Evolutionary conservation across 169 alveolate species (phyloP).

Genomic region (Eimeria acervulina): DNA sequence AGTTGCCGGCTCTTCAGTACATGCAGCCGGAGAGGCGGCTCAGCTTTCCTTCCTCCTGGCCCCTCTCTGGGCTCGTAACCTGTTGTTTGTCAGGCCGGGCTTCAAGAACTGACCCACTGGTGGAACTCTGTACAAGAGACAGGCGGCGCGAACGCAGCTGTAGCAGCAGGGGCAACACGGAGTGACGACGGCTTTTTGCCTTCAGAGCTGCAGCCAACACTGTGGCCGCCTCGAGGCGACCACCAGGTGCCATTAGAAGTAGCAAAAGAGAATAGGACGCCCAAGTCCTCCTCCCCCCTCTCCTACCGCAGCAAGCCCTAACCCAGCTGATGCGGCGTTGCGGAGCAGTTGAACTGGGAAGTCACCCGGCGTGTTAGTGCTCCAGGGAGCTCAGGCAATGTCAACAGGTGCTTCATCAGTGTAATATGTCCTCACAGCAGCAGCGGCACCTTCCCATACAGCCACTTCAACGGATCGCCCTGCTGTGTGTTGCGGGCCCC

Average conservation of each 20-base stretch:
- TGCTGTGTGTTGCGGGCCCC: not conserved
- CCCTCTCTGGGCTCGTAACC: not conserved
- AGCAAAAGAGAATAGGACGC: not conserved
- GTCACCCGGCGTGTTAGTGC: not conserved
- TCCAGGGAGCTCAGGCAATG: conserved; percentile 41
- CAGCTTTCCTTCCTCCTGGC: not conserved
- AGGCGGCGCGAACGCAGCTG: conserved; percentile 47
- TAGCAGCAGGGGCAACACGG: not conserved
- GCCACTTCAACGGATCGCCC: not conserved
- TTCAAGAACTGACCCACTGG: not conserved
- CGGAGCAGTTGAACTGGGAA: not conserved
- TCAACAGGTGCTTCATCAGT: conserved; percentile 69
- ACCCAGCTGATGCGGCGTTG: not conserved
- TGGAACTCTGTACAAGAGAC: not conserved
- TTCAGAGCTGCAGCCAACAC: not conserved
- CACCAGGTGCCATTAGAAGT: not conserved
- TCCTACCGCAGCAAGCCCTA: not conserved
- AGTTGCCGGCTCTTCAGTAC: conserved; percentile 1
- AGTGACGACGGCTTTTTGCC: not conserved
- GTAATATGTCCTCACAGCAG: too few relatives aligned
- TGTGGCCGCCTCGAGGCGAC: not conserved
- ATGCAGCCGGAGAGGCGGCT: conserved; percentile 49
- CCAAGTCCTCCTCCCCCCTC: too few relatives aligned
- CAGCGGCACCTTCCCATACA: not conserved
- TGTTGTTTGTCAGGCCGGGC: not conserved